Percentiles rank a stretch among this genome's conserved stretches.
These are phyloP conservation scores for Alternaria alternata DNA, from an alignment of 2,329 filamentous ascomycete species.

Conservation along the genomic window DNA sequence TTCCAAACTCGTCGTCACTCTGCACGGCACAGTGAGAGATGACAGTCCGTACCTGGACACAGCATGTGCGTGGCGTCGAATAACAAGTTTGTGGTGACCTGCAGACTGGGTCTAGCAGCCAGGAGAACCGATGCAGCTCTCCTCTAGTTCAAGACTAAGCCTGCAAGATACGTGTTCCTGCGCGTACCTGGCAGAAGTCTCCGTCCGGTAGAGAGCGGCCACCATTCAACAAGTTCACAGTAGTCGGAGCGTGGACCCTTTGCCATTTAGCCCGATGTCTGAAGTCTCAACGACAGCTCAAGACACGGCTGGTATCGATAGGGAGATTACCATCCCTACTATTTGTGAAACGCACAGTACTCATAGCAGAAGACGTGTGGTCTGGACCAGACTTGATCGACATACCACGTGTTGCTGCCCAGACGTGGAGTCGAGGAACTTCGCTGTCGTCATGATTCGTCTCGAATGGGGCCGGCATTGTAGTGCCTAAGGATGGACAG, in stretches of 20 bases:
- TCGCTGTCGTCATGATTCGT: neutral
- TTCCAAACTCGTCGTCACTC: slow-evolving; percentile 2
- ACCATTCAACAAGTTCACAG: neutral
- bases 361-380: neutral
- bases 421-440: neutral
- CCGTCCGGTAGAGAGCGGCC: slow-evolving; percentile 2
- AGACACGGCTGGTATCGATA: slow-evolving; percentile 7
- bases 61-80: slow-evolving; percentile 2
- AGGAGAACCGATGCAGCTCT: neutral
- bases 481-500: neutral
- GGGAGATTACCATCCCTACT: neutral
- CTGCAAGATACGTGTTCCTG: neutral
- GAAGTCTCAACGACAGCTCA: neutral
- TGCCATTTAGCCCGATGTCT: neutral
- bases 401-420: neutral
- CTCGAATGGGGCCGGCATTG: neutral
- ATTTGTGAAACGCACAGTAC: slow-evolving; percentile 7
- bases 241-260: slow-evolving; percentile 3
- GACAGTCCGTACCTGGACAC: neutral
- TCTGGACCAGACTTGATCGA: slow-evolving; percentile 8
- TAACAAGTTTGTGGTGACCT: neutral
- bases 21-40: neutral
- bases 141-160: neutral
- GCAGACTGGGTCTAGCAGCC: neutral
- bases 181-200: slow-evolving; percentile 1